Percentiles rank a stretch among this genome's conserved stretches.
Conservation (phyloP, 2,329 filamentous ascomycete genomes). For the Paracorniculantispora psalliotae region DNA sequence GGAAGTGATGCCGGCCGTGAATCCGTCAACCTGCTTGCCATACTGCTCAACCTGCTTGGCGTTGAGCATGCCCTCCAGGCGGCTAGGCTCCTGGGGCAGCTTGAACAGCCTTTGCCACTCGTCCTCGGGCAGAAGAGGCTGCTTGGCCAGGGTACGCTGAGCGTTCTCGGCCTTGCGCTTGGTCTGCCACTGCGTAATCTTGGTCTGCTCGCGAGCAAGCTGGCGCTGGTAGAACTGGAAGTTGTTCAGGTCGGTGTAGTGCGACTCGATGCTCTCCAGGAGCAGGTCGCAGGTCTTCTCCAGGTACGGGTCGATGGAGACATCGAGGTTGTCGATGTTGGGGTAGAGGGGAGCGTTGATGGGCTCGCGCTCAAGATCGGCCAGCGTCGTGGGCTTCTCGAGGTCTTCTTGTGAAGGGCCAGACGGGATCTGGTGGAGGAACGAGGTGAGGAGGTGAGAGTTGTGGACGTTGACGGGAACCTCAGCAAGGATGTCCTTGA, state of each 20-base stretch:
- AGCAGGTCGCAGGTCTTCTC: constrained; percentile 98
- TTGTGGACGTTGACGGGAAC: constrained; percentile 88
- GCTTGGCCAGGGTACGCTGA: constrained; percentile 77
- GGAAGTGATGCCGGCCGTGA: constrained; percentile 82
- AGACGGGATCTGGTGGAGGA: constrained; percentile 84
- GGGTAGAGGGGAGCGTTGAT: constrained; percentile 67
- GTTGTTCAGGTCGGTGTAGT: constrained; percentile 99
- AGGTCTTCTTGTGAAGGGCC: constrained; percentile 59
- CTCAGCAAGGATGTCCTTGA: constrained; percentile 90
- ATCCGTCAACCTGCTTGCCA: constrained; percentile 92
- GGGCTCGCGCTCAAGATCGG: constrained; percentile 67
- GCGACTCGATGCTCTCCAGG: constrained; percentile 92
- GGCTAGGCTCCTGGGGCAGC: constrained; percentile 88
- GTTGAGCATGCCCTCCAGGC: constrained; percentile 90
- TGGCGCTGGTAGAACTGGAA: constrained; percentile 95
- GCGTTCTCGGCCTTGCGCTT: constrained; percentile 97
- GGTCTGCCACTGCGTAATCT: constrained; percentile 93
- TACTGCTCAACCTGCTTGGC: constrained; percentile 97
- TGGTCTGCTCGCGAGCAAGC: constrained; percentile 86
- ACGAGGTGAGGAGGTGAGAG: constrained; percentile 92
- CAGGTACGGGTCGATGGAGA: constrained; percentile 94
- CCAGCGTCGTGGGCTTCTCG: constrained; percentile 71
- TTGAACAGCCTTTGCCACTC: constrained; percentile 99
- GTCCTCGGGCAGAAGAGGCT: constrained; percentile 83
- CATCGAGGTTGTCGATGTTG: constrained; percentile 83